Evolutionary conservation across 2,329 filamentous ascomycete genomes (phyloP).

Genomic region (Escovopsis weberi): DNA sequence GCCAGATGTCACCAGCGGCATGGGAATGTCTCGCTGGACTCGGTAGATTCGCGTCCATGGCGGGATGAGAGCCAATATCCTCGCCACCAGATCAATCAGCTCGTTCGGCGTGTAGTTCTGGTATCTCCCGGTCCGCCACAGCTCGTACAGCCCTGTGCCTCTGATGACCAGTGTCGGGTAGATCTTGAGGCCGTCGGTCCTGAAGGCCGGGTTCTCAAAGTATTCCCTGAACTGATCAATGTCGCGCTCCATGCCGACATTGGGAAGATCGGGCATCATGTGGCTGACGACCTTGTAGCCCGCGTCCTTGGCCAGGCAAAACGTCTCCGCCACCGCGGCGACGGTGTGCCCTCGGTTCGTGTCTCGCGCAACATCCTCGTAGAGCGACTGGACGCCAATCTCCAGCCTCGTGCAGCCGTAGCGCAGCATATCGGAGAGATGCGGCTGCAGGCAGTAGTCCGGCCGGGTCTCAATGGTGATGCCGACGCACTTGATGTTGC

Average conservation of each 20-base stretch:
- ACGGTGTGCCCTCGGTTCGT: constrained; percentile 96
- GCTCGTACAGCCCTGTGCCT: constrained; percentile 88
- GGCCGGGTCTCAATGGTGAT: constrained; percentile 97
- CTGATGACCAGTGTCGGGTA: constrained; percentile 96
- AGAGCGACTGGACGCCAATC: constrained; percentile 89
- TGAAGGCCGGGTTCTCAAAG: constrained; percentile 90
- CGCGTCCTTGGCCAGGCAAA: constrained; percentile 92
- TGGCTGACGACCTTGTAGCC: constrained; percentile 98
- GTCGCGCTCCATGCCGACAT: constrained; percentile 96
- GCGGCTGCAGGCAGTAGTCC: constrained; percentile 93
- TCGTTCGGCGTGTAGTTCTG: constrained; percentile 98
- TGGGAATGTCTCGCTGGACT: constrained; percentile 97
- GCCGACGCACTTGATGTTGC: constrained; percentile 91
- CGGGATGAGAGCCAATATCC: constrained; percentile 88
- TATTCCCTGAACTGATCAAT: constrained; percentile 95
- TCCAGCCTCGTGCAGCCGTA: constrained; percentile 94
- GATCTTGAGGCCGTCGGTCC: constrained; percentile 94
- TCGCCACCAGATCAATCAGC: constrained; percentile 84
- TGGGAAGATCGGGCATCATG: constrained; percentile 98
- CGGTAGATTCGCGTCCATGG: constrained; percentile 98
- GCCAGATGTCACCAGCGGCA: constrained; percentile 96
- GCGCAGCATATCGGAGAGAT: constrained; percentile 89
- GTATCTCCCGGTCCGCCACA: constrained; percentile 93
- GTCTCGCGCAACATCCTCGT: constrained; percentile 96
- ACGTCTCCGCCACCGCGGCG: constrained; percentile 87